Evolutionary conservation across 768 basidiomycete genomes (phyloP).

Genomic region (Hemileccinum impolitum): DNA sequence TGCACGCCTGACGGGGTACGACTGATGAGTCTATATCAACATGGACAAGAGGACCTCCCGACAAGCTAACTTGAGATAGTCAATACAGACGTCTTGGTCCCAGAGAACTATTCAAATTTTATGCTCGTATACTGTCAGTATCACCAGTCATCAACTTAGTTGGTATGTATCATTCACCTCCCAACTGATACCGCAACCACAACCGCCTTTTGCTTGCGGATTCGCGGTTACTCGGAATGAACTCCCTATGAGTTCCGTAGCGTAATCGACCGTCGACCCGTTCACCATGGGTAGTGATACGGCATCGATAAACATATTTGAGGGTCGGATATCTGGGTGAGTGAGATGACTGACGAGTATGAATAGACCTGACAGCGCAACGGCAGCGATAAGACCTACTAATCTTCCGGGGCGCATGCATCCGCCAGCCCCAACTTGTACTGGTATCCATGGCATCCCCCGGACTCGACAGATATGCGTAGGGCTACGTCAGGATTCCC

Average conservation of each 20-base stretch:
- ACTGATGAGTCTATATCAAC: too few species aligned
- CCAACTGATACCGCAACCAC: slow-evolving; percentile 95
- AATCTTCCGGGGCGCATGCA: slow-evolving; percentile 65
- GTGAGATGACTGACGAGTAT: slow-evolving; percentile 57
- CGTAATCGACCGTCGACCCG: slow-evolving; percentile 84
- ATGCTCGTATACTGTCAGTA: too few species aligned
- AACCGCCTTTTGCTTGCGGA: slow-evolving; percentile 87
- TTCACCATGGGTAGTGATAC: slow-evolving; percentile 79
- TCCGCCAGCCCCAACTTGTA: slow-evolving; percentile 85
- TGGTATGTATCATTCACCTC: slow-evolving; percentile 81
- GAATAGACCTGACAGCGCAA: neutral
- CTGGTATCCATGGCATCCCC: slow-evolving; percentile 96
- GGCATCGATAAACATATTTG: slow-evolving; percentile 78
- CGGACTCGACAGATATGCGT: slow-evolving; percentile 85
- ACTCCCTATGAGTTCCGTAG: slow-evolving; percentile 92
- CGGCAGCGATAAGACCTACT: slow-evolving; percentile 48
- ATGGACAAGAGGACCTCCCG: too few species aligned
- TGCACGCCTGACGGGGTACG: too few species aligned
- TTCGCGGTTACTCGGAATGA: slow-evolving; percentile 83
- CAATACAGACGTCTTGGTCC: too few species aligned
- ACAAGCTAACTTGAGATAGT: too few species aligned
- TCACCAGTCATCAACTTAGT: too few species aligned
- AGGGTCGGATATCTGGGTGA: slow-evolving; percentile 63
- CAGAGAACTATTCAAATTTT: too few species aligned
- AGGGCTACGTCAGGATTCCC: slow-evolving; percentile 63